Evolutionary conservation across 1,284 basidiomycete species (phyloP).

Genomic region (Ustanciosporium gigantosporum): DNA sequence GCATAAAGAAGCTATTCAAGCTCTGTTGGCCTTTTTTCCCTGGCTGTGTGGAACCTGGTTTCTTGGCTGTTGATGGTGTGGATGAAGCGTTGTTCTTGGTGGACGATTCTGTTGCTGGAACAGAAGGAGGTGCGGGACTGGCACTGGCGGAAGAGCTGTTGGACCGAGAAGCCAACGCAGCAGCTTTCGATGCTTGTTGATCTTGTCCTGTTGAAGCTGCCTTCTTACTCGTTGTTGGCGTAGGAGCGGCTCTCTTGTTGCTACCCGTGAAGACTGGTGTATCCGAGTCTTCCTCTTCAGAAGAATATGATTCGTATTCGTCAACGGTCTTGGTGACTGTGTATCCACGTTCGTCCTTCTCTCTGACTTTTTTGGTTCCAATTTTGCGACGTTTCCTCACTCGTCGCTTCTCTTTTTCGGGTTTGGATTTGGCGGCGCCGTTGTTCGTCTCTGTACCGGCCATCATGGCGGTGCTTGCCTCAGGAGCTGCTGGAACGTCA

Average conservation of each 20-base stretch:
- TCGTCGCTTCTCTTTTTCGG: slow-evolving; percentile 33
- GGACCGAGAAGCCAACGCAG: neutral
- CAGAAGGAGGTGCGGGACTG: neutral
- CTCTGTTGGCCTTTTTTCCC: slow-evolving; percentile 47
- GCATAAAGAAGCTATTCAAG: slow-evolving; percentile 42
- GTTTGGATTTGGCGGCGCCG: neutral
- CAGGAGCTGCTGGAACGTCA: slow-evolving; percentile 16
- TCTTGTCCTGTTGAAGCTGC: too few species aligned
- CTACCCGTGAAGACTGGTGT: slow-evolving; percentile 13
- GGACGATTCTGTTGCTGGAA: neutral
- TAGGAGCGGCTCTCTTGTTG: slow-evolving; percentile 1
- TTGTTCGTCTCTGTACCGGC: slow-evolving; percentile 8
- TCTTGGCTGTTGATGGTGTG: neutral
- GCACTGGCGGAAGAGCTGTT: slow-evolving; percentile 11
- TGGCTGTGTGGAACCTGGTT: neutral
- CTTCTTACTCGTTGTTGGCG: slow-evolving; percentile 26
- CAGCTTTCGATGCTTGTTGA: slow-evolving; percentile 2
- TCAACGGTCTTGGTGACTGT: slow-evolving; percentile 43
- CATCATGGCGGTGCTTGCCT: slow-evolving; percentile 37
- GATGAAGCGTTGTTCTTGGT: neutral
- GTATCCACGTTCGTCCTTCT: slow-evolving; percentile 54
- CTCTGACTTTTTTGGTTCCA: slow-evolving; percentile 40
- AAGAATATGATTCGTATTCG: slow-evolving; percentile 50
- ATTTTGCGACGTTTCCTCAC: slow-evolving; percentile 51
- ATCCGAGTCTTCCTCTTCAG: slow-evolving; percentile 48